phyloP scores from a whole-genome alignment of 2,329 filamentous ascomycete genomes.

The Apiospora rasikravindrae region DNA sequence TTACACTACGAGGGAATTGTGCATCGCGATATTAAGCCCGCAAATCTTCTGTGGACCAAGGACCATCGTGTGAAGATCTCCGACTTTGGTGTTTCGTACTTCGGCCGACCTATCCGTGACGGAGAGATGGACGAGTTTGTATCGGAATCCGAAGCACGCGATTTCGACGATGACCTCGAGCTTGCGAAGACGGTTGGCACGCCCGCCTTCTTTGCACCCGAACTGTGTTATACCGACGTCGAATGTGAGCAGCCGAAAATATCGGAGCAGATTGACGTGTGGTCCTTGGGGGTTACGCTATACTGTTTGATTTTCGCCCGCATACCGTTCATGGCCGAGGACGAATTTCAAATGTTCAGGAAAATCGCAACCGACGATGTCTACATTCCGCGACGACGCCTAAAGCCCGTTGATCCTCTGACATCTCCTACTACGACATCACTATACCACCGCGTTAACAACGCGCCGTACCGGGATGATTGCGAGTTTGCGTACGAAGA shows the following conservation, averaged over 20 bases:
- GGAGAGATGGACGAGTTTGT: constrained; percentile 77
- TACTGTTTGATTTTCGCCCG: constrained; percentile 95
- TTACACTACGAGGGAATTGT: constrained; percentile 87
- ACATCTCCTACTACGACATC: constrained; percentile 61
- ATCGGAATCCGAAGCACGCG: constrained; percentile 81
- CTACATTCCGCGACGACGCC: constrained; percentile 54
- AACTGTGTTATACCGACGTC: constrained; percentile 88
- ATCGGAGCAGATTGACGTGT: constrained; percentile 93
- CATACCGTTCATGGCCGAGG: constrained; percentile 89
- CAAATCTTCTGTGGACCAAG: constrained; percentile 86
- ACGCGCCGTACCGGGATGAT: constrained; percentile 74
- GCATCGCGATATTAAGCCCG: constrained; percentile 84
- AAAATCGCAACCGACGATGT: constrained; percentile 17
- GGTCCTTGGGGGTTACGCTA: constrained; percentile 94
- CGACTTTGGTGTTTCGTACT: constrained; percentile 97
- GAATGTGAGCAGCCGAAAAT: constrained; percentile 75
- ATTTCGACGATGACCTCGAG: constrained; percentile 91
- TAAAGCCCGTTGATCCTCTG: constrained; percentile 74
- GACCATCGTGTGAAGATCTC: constrained; percentile 95
- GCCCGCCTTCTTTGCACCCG: constrained; percentile 95
- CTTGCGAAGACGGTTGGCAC: constrained; percentile 98
- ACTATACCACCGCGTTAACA: constrained; percentile 62
- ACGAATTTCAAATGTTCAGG: constrained; percentile 85
- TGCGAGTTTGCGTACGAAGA: constrained; percentile 85
- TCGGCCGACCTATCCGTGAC: constrained; percentile 85